Evolutionary conservation across 495 filamentous ascomycete genomes (phyloP), one percentile per base, ranked within the genome.

Genomic region (Lophium mytilinum): DNA sequence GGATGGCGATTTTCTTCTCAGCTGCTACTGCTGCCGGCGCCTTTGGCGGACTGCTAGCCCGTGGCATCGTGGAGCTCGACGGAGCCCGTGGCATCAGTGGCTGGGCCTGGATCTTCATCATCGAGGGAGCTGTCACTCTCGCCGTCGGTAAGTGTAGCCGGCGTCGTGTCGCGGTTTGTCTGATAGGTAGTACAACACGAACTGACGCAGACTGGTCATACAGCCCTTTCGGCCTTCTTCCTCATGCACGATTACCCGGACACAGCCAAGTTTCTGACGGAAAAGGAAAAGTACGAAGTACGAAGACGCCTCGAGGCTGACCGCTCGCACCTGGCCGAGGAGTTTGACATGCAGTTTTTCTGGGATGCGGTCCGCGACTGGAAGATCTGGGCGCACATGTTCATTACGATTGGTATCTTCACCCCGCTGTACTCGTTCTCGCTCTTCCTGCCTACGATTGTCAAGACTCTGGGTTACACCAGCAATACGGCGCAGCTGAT

Each of bases 381-480:
- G 61, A 67, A 65, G 58, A 62, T 66, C 33, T 69, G 64, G 64
- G 42, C 65, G 9, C 57, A 69, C 46, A 61, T 61, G 55, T 51
- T 62, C 45, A 61, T 66, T 53, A 62, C 58, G 14, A 39, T 66
- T 37, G 55, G 72, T 35, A 71, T 77, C 55, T 75, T 72, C 62
- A 76, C 74, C 11, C 85, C 87, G 4, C 76, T 92, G 3, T 93
- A 93, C 66, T 89, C 86, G 0, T 73, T 89, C 30, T 87, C 86
- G 4, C 78, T 97, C 6, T 96, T 97, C 70, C 77, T 95, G 0
- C 92, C 92, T 3, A 86, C 83, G 35, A 96, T 96, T 66, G 86
- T 97, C 66, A 73, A 70, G 35, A 76, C 83, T 58, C 74, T 88
- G 33, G 92, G 92, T 24, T 95, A 87, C 68, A 73, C 15, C 0